phyloP scores from a whole-genome alignment of 306 rosid genomes.

The Pyrus bretschneideri region DNA sequence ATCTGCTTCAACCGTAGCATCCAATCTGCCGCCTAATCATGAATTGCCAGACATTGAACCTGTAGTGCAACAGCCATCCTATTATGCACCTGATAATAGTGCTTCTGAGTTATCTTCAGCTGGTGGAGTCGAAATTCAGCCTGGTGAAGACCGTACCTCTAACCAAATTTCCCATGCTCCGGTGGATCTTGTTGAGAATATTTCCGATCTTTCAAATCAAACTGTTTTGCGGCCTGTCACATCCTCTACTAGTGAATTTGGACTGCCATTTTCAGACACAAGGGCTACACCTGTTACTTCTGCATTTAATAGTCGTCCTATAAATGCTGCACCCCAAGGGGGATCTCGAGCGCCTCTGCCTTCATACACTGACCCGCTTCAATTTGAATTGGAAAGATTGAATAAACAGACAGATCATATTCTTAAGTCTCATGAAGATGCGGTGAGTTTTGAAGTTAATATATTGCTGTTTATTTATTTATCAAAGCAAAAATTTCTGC shows the following conservation, averaged over 20 bases:
- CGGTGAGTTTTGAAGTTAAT: slow-evolving; percentile 40
- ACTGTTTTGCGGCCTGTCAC: slow-evolving; percentile 15
- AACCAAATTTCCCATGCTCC: slow-evolving; percentile 16
- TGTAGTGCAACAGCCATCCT: slow-evolving; percentile 20
- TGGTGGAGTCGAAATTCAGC: slow-evolving; percentile 20
- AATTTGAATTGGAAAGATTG: slow-evolving; percentile 51
- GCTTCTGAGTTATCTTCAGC: slow-evolving; percentile 7
- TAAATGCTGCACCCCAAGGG: slow-evolving; percentile 30
- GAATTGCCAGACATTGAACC: slow-evolving; percentile 27
- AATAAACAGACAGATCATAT: slow-evolving; percentile 27
- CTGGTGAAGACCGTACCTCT: slow-evolving; percentile 4
- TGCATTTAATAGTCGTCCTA: slow-evolving; percentile 33
- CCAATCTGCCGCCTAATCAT: slow-evolving; percentile 3
- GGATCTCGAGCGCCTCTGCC: slow-evolving; percentile 20
- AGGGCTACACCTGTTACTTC: slow-evolving; percentile 28
- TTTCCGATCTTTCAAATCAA: slow-evolving; percentile 9
- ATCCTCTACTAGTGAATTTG: slow-evolving; percentile 13
- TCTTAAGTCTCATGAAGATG: slow-evolving; percentile 29
- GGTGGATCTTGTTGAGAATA: slow-evolving; percentile 15
- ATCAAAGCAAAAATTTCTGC: slow-evolving; percentile 3
- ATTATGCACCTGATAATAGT: slow-evolving; percentile 23
- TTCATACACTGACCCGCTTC: slow-evolving; percentile 45
- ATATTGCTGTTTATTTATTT: slow-evolving; percentile 1
- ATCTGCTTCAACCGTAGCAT: slow-evolving; percentile 4
- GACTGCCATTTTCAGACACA: slow-evolving; percentile 17